A percentile compares a stretch with the other conserved stretches of the same genome.
Conservation (phyloP, 2,329 filamentous ascomycete genomes). For the Microdochium bolleyi region DNA sequence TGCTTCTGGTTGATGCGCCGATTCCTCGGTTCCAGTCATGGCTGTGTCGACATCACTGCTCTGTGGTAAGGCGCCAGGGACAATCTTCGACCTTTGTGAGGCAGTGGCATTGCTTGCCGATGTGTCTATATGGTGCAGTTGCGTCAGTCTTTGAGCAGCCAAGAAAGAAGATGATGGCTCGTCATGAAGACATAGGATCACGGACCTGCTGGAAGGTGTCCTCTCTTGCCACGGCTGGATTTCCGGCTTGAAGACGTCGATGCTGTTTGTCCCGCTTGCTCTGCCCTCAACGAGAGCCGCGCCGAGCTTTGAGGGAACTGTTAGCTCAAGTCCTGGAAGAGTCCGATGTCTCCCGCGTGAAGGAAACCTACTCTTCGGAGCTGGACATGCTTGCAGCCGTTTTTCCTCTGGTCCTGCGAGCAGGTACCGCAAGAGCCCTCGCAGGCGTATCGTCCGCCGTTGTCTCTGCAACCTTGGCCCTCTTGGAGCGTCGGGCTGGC, state of each 20-base stretch:
- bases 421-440: slow-evolving; percentile 26
- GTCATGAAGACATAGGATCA: background rate
- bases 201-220: background rate
- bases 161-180: too few relatives aligned
- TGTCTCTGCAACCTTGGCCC: slow-evolving; percentile 55
- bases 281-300: background rate
- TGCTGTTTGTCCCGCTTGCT: slow-evolving; percentile 16
- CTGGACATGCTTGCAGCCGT: slow-evolving; percentile 62
- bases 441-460: slow-evolving; percentile 24
- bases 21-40: slow-evolving; percentile 64
- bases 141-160: background rate
- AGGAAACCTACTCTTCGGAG: slow-evolving; percentile 48
- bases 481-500: slow-evolving; percentile 58
- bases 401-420: slow-evolving; percentile 54
- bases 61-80: slow-evolving; percentile 31
- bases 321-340: slow-evolving; percentile 3
- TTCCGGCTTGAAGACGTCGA: slow-evolving; percentile 64
- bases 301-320: slow-evolving; percentile 9
- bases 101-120: slow-evolving; percentile 25
- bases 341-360: background rate
- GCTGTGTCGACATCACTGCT: slow-evolving; percentile 51
- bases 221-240: slow-evolving; percentile 51
- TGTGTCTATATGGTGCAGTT: slow-evolving; percentile 21
- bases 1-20: slow-evolving; percentile 29
- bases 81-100: slow-evolving; percentile 44